Conservation (phyloP, 2,329 filamentous ascomycete species). For the Parastagonospora nodorum region DNA sequence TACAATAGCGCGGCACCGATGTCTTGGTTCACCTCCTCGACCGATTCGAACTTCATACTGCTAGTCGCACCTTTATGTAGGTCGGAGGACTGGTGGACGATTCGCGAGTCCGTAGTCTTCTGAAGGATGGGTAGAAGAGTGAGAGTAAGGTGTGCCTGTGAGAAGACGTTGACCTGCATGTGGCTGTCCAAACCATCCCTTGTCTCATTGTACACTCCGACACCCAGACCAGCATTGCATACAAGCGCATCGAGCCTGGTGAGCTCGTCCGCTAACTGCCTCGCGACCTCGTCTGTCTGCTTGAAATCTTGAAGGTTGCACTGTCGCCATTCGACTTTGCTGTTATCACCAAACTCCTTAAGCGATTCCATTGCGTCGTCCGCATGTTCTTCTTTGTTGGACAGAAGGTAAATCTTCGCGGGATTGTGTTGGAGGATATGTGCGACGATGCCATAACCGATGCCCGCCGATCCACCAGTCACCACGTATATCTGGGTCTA, state of each 20-base stretch:
- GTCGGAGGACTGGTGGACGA: constrained; percentile 58
- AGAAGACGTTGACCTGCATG: constrained; percentile 58
- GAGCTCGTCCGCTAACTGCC: constrained; percentile 49
- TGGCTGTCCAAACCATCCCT: constrained; percentile 57
- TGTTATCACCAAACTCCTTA: constrained; percentile 50
- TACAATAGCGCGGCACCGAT: constrained; percentile 57
- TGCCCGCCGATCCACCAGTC: constrained; percentile 57
- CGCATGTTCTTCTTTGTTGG: constrained; percentile 57
- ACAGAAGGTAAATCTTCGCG: constrained; percentile 54
- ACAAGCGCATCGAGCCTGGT: constrained; percentile 54
- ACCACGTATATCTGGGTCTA: constrained; percentile 51
- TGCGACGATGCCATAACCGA: constrained; percentile 58
- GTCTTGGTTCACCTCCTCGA: constrained; percentile 56
- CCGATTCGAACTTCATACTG: constrained; percentile 48
- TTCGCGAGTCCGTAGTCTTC: constrained; percentile 52
- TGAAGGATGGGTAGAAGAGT: constrained; percentile 53
- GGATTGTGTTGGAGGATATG: constrained; percentile 59
- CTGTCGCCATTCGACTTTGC: constrained; percentile 52
- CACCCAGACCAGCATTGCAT: constrained; percentile 57
- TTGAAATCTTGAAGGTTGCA: constrained; percentile 55
- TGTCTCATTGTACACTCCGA: constrained; percentile 56
- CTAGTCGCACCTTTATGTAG: constrained; percentile 50
- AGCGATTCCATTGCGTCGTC: constrained; percentile 51
- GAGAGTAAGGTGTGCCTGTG: constrained; percentile 56
- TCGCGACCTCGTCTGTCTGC: constrained; percentile 53